Conservation (phyloP, 805 yeast species). For the Lachancea sp. region DNA sequence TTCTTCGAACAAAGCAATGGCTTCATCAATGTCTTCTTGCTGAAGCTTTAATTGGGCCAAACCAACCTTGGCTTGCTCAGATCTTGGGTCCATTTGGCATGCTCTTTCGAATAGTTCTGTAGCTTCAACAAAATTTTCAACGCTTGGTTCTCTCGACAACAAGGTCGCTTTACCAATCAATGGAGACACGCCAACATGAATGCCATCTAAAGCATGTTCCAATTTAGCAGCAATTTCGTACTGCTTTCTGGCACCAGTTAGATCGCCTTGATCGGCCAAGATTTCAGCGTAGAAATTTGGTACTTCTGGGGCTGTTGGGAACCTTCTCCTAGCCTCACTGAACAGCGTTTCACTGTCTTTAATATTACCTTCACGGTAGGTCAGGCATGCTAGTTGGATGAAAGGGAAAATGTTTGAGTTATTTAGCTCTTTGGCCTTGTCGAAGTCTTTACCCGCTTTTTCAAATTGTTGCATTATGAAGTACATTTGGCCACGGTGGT, state of each 20-base stretch:
- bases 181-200: constrained; percentile 83
- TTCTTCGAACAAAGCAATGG: constrained; percentile 74
- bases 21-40: constrained; percentile 74
- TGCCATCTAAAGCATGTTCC: constrained; percentile 61
- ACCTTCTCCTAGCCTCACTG: constrained; percentile 60
- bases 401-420: constrained; percentile 74
- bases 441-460: constrained; percentile 68
- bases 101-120: constrained; percentile 66
- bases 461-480: constrained; percentile 71
- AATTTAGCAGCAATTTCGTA: constrained; percentile 81
- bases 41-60: constrained; percentile 88
- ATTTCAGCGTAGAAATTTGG: constrained; percentile 96
- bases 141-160: constrained; percentile 46
- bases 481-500: constrained; percentile 90
- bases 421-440: constrained; percentile 67
- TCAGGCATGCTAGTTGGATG: constrained; percentile 88
- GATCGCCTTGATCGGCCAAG: constrained; percentile 71
- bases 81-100: constrained; percentile 73
- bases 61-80: constrained; percentile 84
- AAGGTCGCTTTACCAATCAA: constrained; percentile 82
- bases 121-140: constrained; percentile 47
- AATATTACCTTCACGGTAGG: constrained; percentile 60
- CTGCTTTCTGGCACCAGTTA: constrained; percentile 66
- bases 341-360: constrained; percentile 59
- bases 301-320: constrained; percentile 85